A percentile compares a stretch with the other conserved stretches of the same genome.
Evolutionary conservation across 1,284 basidiomycete genomes (phyloP).

Genomic region (Exobasidium rhododendri): DNA sequence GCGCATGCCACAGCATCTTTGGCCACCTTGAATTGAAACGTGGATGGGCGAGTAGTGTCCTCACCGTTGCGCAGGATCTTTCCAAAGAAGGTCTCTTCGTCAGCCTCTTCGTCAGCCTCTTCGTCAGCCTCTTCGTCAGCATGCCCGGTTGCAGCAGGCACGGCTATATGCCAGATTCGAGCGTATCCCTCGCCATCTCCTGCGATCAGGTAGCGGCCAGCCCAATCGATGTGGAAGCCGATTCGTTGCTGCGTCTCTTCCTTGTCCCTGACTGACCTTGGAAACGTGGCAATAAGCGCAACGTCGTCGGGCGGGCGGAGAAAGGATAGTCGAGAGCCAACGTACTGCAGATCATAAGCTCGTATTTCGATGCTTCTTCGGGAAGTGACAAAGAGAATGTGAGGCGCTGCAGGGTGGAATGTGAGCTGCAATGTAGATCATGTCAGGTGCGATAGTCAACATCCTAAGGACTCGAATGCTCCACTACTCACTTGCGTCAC

Average conservation of each 20-base stretch:
- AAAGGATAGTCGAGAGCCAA: conserved; percentile 30
- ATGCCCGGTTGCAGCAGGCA: not conserved
- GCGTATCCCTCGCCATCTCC: conserved; percentile 29
- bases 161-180: conserved; percentile 25
- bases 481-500: conserved; percentile 24
- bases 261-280: conserved; percentile 11
- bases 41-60: not conserved
- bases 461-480: no score
- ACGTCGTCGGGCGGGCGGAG: conserved; percentile 20
- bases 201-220: conserved; percentile 31
- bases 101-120: not conserved
- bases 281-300: conserved; percentile 27
- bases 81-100: not conserved
- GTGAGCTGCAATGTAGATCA: conserved; percentile 19
- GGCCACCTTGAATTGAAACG: not conserved
- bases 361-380: conserved; percentile 28
- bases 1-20: not conserved
- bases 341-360: conserved; percentile 35
- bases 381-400: conserved; percentile 37
- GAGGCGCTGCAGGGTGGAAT: conserved; percentile 34
- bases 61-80: not conserved
- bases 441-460: not conserved
- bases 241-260: conserved; percentile 29
- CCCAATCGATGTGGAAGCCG: conserved; percentile 39
- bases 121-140: not conserved